These are phyloP conservation scores for Diaporthe sp. DNA, from an alignment of 2,329 filamentous ascomycete genomes.

Conservation along the genomic window DNA sequence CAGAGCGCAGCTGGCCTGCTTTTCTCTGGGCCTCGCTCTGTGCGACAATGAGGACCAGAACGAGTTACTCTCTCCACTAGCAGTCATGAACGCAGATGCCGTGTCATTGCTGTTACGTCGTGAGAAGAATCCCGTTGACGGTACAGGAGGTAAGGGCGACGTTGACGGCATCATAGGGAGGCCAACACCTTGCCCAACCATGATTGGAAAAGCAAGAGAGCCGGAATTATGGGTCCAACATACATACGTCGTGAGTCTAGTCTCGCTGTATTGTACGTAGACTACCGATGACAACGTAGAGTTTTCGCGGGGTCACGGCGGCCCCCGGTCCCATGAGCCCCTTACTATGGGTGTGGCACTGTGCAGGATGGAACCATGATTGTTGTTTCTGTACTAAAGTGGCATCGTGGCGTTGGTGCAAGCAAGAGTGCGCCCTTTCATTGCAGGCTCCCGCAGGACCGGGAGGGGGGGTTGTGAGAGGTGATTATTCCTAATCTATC, in stretches of 20 bases:
- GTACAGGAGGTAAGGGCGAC: background rate
- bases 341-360: slow-evolving; percentile 9
- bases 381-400: slow-evolving; percentile 26
- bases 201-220: background rate
- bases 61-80: background rate
- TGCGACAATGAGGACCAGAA: background rate
- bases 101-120: slow-evolving; percentile 2
- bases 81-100: slow-evolving; percentile 7
- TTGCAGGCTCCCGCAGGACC: slow-evolving; percentile 24
- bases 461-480: slow-evolving; percentile 15
- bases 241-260: slow-evolving; percentile 2
- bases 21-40: background rate
- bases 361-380: slow-evolving; percentile 23
- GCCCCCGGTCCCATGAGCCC: slow-evolving; percentile 14
- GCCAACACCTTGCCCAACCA: background rate
- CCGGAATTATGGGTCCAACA: background rate
- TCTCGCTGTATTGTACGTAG: slow-evolving; percentile 27
- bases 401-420: slow-evolving; percentile 35
- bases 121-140: background rate
- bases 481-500: slow-evolving; percentile 33
- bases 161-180: background rate
- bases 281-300: background rate
- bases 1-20: background rate
- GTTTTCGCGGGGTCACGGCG: slow-evolving; percentile 15
- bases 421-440: slow-evolving; percentile 21